These are phyloP conservation scores for Olyra latifolia DNA, from an alignment of 176 grass and related monocot genomes.

Conservation along the genomic window DNA sequence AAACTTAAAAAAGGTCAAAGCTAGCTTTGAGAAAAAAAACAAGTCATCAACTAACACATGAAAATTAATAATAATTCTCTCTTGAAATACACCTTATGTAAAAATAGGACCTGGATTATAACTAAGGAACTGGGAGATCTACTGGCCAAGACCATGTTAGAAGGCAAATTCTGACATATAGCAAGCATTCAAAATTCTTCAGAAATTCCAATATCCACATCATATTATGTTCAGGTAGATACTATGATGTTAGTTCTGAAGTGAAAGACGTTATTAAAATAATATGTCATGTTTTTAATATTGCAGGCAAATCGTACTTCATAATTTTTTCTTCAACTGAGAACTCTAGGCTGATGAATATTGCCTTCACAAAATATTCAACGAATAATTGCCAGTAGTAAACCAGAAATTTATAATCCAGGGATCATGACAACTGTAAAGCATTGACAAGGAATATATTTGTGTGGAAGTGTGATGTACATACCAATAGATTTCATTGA, in stretches of 20 bases:
- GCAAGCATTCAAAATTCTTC: not conserved
- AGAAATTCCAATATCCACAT: not conserved
- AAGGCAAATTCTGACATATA: not conserved
- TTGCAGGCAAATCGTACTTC: not conserved
- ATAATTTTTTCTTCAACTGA: not conserved
- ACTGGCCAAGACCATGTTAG: not conserved
- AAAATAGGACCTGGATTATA: conserved; percentile 17
- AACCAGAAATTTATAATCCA: conserved; percentile 10
- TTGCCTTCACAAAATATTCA: conserved; percentile 17
- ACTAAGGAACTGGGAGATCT: conserved; percentile 6
- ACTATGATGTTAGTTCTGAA: not conserved
- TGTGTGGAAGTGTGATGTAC: not conserved
- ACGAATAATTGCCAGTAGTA: not conserved
- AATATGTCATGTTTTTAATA: not conserved
- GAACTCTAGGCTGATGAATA: not conserved
- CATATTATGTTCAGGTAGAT: not conserved
- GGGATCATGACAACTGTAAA: not conserved
- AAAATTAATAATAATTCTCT: conserved; percentile 2
- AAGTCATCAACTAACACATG: conserved; percentile 6
- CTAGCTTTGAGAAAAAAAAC: conserved; percentile 29
- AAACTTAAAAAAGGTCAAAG: conserved; percentile 22
- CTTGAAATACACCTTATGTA: not conserved
- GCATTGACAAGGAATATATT: conserved; percentile 10
- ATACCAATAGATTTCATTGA: conserved; percentile 12
- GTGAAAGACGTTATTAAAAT: conserved; percentile 3